Evolutionary conservation across 805 yeast species (phyloP).

Genomic region (Kodamaea hsintzibuensis): DNA sequence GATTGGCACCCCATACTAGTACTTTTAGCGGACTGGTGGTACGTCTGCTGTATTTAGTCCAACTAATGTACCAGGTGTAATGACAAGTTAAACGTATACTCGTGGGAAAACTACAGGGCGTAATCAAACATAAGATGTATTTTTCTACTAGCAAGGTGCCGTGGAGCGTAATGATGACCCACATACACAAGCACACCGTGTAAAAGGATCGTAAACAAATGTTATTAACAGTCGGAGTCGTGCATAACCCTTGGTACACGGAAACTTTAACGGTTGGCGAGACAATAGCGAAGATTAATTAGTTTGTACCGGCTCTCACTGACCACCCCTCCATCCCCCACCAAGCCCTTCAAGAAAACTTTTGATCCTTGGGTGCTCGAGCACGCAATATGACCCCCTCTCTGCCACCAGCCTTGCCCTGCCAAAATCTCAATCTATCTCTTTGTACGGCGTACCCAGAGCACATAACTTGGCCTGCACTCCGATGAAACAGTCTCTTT

Average conservation of each 20-base stretch:
- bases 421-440: too few relatives aligned
- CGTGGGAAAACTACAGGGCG: neutral
- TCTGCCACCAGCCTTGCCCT: slow-evolving; percentile 1
- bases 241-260: slow-evolving; percentile 3
- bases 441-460: too few relatives aligned
- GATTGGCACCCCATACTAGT: too few relatives aligned
- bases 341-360: too few relatives aligned
- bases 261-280: slow-evolving; percentile 2
- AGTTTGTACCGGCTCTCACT: neutral
- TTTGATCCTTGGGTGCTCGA: too few relatives aligned
- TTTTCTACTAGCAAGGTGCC: slow-evolving; percentile 1
- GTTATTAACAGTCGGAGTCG: slow-evolving; percentile 1
- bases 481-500: neutral
- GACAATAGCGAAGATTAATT: neutral
- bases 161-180: slow-evolving; percentile 1
- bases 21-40: too few relatives aligned
- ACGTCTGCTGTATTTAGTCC: too few relatives aligned
- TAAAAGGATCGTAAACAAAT: neutral
- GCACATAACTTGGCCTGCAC: too few relatives aligned
- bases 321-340: too few relatives aligned
- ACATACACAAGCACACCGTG: neutral
- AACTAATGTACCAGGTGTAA: too few relatives aligned
- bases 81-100: too few relatives aligned
- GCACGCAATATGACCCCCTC: neutral
- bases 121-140: neutral